Evolutionary conservation across 179 eudicot genomes (phyloP).

Genomic region (Corrigiola litoralis): DNA sequence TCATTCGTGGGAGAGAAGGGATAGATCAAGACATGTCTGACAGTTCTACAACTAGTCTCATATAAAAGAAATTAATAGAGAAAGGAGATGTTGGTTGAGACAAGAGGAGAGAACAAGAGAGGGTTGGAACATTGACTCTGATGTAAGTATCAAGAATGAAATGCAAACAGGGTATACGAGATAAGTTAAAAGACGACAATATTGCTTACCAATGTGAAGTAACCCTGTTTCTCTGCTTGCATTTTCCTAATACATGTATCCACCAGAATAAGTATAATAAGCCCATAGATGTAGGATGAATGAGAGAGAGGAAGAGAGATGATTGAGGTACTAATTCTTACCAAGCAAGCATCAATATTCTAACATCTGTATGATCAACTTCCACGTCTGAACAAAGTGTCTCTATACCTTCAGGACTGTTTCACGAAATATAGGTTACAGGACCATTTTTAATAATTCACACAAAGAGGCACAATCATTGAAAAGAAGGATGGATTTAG

Average conservation of each 20-base stretch:
- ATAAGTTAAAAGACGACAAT: background rate
- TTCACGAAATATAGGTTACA: background rate
- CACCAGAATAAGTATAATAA: constrained; percentile 1
- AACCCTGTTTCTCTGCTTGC: constrained; percentile 87
- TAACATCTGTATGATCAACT: constrained; percentile 78
- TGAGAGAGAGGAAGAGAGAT: background rate
- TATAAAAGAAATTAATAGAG: no score
- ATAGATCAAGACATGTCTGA: no score
- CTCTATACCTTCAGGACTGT: constrained; percentile 96
- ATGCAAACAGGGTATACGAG: background rate
- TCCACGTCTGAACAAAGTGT: constrained; percentile 74
- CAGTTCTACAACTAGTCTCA: no score
- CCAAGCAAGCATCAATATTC: constrained; percentile 97
- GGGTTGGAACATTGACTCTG: background rate
- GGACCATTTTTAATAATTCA: background rate
- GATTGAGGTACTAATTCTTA: constrained; percentile 20
- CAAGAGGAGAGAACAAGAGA: background rate
- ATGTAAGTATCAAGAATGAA: background rate
- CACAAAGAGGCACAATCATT: background rate
- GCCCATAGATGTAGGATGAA: background rate
- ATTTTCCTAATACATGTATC: constrained; percentile 63
- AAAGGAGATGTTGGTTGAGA: no score
- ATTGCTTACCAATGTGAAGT: constrained; percentile 74
- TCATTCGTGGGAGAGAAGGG: no score
- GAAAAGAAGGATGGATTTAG: background rate